phyloP scores from a whole-genome alignment of 169 alveolate species.

The Cryptosporidium bovis region DNA sequence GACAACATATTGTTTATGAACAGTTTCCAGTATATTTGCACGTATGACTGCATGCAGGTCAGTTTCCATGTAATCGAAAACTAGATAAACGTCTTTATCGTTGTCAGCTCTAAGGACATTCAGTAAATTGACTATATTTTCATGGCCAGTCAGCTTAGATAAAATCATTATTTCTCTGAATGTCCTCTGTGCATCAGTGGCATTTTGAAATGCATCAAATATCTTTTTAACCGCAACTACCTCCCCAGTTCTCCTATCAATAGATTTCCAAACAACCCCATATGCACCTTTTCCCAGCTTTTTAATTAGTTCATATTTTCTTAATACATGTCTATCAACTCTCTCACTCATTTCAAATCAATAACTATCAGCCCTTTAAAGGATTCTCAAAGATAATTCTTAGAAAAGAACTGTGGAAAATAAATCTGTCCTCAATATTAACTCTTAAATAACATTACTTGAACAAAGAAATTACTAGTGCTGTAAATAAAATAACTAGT shows the following conservation, averaged over 20 bases:
- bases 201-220: conserved; percentile 98
- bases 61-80: conserved; percentile 97
- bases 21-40: conserved; percentile 96
- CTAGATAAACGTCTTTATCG: conserved; percentile 96
- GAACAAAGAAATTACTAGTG: too few relatives aligned
- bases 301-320: conserved; percentile 88
- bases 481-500: too few relatives aligned
- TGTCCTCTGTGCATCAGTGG: conserved; percentile 99
- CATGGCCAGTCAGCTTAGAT: conserved; percentile 92
- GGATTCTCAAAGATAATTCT: too few relatives aligned
- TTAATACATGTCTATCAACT: conserved; percentile 92
- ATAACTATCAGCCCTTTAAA: too few relatives aligned
- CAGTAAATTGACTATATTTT: conserved; percentile 92
- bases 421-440: too few relatives aligned
- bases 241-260: conserved; percentile 93
- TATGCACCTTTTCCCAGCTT: conserved; percentile 97
- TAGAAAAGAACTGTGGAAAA: too few relatives aligned
- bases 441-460: too few relatives aligned
- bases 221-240: conserved; percentile 98
- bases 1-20: conserved; percentile 92
- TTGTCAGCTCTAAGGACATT: conserved; percentile 97
- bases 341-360: conserved; percentile 81
- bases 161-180: conserved; percentile 98
- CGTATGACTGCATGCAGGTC: conserved; percentile 98
- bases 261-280: conserved; percentile 99